phyloP scores from a whole-genome alignment of 129 eudicot species.

The Chrysanthemum seticuspe region DNA sequence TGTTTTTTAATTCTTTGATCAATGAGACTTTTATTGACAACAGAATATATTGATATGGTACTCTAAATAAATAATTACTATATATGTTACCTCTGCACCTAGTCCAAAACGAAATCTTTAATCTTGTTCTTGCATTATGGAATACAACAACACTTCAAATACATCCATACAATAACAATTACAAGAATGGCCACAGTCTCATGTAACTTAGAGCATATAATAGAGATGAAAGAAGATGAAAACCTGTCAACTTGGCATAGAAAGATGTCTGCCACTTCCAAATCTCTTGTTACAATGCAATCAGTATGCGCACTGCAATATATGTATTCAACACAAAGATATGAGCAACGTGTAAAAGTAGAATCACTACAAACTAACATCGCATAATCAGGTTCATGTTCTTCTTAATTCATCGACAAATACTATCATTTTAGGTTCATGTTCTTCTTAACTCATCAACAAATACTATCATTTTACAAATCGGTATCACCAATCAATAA shows the following conservation, averaged over 20 bases:
- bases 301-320: constrained; percentile 87
- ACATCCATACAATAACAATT: not conserved
- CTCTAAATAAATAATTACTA: not conserved
- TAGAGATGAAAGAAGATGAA: not conserved
- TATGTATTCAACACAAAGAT: not conserved
- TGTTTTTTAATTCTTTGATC: too few species aligned
- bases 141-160: constrained; percentile 88
- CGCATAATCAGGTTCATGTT: too few species aligned
- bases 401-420: too few species aligned
- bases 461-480: too few species aligned
- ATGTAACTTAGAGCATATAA: not conserved
- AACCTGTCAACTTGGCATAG: constrained; percentile 90
- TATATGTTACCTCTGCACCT: constrained; percentile 82
- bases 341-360: too few species aligned
- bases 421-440: too few species aligned
- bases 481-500: too few species aligned
- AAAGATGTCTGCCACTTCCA: constrained; percentile 65
- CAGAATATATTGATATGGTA: too few species aligned
- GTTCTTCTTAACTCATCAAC: too few species aligned
- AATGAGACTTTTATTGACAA: too few species aligned
- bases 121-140: constrained; percentile 96
- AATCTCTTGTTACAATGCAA: constrained; percentile 78
- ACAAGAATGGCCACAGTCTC: not conserved
- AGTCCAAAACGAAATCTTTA: constrained; percentile 92
- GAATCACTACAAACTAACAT: too few species aligned